These are phyloP conservation scores for Diaporthe vaccinii DNA, from an alignment of 2,329 filamentous ascomycete genomes.

Conservation along the genomic window DNA sequence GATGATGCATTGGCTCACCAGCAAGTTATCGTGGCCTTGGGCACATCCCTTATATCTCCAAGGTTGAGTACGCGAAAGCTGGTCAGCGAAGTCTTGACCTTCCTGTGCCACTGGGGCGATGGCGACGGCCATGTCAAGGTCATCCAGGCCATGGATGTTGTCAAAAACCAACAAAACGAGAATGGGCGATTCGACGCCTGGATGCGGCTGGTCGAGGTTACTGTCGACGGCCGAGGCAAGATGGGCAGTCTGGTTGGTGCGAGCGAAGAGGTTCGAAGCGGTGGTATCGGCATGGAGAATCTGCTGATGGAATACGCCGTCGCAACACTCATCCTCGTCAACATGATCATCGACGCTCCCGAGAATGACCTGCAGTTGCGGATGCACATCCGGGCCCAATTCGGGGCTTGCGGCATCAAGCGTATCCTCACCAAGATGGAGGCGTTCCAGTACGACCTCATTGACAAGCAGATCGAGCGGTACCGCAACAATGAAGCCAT, in stretches of 20 bases:
- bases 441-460: conserved; percentile 96
- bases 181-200: conserved; percentile 97
- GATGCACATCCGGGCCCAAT: conserved; percentile 95
- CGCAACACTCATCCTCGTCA: conserved; percentile 93
- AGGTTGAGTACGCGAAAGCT: conserved; percentile 93
- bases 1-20: conserved; percentile 94
- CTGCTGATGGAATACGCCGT: conserved; percentile 99
- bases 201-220: conserved; percentile 99
- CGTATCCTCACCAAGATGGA: conserved; percentile 97
- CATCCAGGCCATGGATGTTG: conserved; percentile 90
- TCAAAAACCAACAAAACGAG: conserved; percentile 89
- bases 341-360: conserved; percentile 94
- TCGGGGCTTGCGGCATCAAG: conserved; percentile 95
- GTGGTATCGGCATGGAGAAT: conserved; percentile 98
- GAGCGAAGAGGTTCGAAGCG: conserved; percentile 94
- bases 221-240: conserved; percentile 95
- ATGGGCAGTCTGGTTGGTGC: conserved; percentile 98
- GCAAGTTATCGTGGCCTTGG: conserved; percentile 89
- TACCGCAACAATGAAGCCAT: conserved; percentile 96
- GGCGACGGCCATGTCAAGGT: conserved; percentile 93
- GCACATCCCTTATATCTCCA: conserved; percentile 87
- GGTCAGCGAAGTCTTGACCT: conserved; percentile 95
- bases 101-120: conserved; percentile 91
- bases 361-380: conserved; percentile 90
- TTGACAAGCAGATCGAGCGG: conserved; percentile 97